Base-by-base conservation (phyloP, 108 stramenopile species). In the Epithemia pelagica region DNA sequence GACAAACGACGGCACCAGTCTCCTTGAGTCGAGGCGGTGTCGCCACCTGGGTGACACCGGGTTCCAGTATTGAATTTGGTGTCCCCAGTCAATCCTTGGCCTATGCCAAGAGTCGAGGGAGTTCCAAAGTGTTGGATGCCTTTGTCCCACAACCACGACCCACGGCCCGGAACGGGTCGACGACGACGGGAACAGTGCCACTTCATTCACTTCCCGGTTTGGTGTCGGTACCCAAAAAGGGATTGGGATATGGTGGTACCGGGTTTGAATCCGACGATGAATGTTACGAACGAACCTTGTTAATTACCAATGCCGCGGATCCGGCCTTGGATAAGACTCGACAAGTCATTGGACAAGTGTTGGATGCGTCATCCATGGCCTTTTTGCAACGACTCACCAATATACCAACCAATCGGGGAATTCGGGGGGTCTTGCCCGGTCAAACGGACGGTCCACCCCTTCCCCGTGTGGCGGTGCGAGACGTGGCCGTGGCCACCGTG, bases 281-380 rank as follows among this genome's bases (percentile, higher is more conserved):
- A 69, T 81, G 83, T 19, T 88, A 79, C 62, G 79, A 82, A 32
- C 71, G 74, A 28, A 52, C 87, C 30, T 88, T 91, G 68, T 82
- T 87, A 79, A 77, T 91, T 46, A 85, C 82, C 1, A 87, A 83
- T 2, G 64, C 59, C 1, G 31, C 82, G 1, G 68, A 74, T 23
- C 76, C 83, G 27, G 68, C 79, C 19, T 82, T 88, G 82, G 88
- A 89, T 58, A 74, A 65, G 21, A 69, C 59, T 22, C 82, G 82
- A 65, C 65, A 78, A 54, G 86, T 92, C 10, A 82, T 89, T 66
- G 88, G 88, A n/a, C 91, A 92, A 62, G 22, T 87, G 7, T 61
- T 89, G 51, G 91, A 92, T 72, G 73, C 61, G 0, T 59, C 62
- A 28, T 83, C 81, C 29, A 92, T 92, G 91, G 77, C 75, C 58